These are phyloP conservation scores for Magnolia sinica DNA, from an alignment of 164 flowering plant genomes.

Conservation along the genomic window DNA sequence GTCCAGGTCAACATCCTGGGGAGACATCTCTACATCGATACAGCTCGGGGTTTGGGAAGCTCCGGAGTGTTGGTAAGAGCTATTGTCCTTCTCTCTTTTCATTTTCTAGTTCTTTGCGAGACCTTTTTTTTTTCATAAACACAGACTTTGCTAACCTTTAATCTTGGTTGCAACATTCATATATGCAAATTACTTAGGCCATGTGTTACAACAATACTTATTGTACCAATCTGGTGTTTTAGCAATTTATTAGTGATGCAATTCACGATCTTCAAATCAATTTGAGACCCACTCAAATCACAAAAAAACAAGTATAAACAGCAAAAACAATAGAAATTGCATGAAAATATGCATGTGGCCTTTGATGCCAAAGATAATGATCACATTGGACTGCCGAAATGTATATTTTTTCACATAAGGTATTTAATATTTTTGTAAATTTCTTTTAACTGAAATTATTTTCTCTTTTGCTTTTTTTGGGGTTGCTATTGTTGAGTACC, in stretches of 20 bases:
- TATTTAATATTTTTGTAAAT: too few species aligned
- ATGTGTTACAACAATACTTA: not conserved
- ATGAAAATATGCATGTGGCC: too few species aligned
- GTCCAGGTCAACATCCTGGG: slow-evolving; percentile 92
- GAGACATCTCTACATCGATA: slow-evolving; percentile 84
- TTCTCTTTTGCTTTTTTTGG: too few species aligned
- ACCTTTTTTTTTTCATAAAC: not conserved
- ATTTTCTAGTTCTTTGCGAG: not conserved
- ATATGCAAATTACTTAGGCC: not conserved
- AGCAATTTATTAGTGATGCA: not conserved
- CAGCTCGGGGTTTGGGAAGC: slow-evolving; percentile 67
- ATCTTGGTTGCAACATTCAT: not conserved
- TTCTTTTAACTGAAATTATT: too few species aligned
- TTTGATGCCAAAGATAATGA: too few species aligned
- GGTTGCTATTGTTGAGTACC: too few species aligned
- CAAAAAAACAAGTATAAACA: too few species aligned
- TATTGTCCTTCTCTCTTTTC: slow-evolving; percentile 4
- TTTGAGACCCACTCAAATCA: not conserved
- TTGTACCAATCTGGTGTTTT: not conserved
- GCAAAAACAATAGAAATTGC: too few species aligned
- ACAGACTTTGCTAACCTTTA: not conserved
- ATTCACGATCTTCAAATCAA: not conserved
- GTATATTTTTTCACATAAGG: too few species aligned
- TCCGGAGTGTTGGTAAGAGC: slow-evolving; percentile 50
- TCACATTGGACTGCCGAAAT: too few species aligned